Percentiles rank a stretch among this genome's conserved stretches.
Conservation (phyloP, 129 eudicot species). For the Artemisia tridentata region DNA sequence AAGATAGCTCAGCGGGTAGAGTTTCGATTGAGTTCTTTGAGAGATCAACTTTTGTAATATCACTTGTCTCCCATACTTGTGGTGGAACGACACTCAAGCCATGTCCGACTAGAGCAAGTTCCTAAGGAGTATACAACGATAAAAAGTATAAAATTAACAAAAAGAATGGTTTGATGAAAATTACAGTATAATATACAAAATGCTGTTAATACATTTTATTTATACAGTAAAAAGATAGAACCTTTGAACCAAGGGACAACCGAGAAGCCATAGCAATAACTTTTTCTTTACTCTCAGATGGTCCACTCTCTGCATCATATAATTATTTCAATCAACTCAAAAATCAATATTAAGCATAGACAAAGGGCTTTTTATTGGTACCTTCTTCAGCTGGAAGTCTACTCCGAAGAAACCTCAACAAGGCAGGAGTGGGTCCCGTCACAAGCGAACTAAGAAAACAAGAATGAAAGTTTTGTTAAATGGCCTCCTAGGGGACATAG, state of each 20-base stretch:
- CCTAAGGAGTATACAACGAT: conserved; percentile 43
- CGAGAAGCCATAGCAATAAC: conserved; percentile 66
- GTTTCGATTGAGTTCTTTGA: conserved; percentile 72
- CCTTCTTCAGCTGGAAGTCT: conserved; percentile 97
- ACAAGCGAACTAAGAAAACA: conserved; percentile 63
- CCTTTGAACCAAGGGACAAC: conserved; percentile 79
- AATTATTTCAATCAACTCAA: conserved; percentile 6
- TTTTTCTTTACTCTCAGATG: conserved; percentile 61
- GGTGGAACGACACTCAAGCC: conserved; percentile 69
- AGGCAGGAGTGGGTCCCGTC: conserved; percentile 92
- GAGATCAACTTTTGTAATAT: conserved; percentile 73
- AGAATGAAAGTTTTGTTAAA: conserved; percentile 18
- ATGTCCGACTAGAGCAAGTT: conserved; percentile 67
- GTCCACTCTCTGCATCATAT: conserved; percentile 50
- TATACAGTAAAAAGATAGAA: conserved; percentile 12
- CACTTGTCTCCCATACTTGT: conserved; percentile 71
- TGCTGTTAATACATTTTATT: conserved; percentile 13
- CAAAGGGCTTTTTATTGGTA: conserved; percentile 19
- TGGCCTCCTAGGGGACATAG: conserved; percentile 7
- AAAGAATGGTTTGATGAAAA: not conserved
- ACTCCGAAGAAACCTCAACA: conserved; percentile 82
- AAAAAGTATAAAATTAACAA: conserved; percentile 6
- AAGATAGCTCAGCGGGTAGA: conserved; percentile 63
- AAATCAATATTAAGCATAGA: not conserved
- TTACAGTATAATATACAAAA: not conserved